phyloP scores from a whole-genome alignment of 306 rosid genomes.

The Acacia melanoxylon region DNA sequence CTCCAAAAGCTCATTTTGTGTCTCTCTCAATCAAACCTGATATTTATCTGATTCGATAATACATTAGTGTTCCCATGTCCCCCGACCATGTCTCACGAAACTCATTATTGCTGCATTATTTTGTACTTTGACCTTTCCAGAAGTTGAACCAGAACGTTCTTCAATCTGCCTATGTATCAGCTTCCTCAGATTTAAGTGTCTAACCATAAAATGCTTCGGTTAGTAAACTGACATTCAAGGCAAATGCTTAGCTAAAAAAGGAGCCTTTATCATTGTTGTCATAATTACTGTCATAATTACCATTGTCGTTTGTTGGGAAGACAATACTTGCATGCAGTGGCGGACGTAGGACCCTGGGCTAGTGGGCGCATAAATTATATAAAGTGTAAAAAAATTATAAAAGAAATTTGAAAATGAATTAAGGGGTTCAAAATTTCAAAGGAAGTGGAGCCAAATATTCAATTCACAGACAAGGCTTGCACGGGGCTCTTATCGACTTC shows the following conservation, averaged over 20 bases:
- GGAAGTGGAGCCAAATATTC: background rate
- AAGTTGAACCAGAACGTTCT: background rate
- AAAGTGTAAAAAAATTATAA: background rate
- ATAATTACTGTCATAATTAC: too few relatives aligned
- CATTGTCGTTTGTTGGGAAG: background rate
- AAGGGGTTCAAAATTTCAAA: background rate
- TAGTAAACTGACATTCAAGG: background rate
- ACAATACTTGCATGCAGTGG: background rate
- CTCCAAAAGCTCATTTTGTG: slow-evolving; percentile 23
- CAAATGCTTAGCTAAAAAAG: background rate
- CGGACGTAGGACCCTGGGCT: background rate
- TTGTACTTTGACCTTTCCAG: background rate
- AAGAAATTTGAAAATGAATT: background rate
- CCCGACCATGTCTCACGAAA: slow-evolving; percentile 35
- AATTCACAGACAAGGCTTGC: background rate
- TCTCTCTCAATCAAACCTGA: slow-evolving; percentile 27
- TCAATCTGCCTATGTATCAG: too few relatives aligned
- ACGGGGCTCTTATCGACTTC: background rate
- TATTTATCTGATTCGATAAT: slow-evolving; percentile 7
- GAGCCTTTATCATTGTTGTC: background rate
- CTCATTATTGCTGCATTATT: slow-evolving; percentile 23
- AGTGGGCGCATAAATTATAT: background rate
- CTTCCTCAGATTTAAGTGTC: background rate
- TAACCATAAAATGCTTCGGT: background rate
- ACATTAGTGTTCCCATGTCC: slow-evolving; percentile 28